Percentiles rank a stretch among this genome's conserved stretches.
phyloP scores from a whole-genome alignment of 495 filamentous ascomycete genomes.

The Trichoderma erinaceum region DNA sequence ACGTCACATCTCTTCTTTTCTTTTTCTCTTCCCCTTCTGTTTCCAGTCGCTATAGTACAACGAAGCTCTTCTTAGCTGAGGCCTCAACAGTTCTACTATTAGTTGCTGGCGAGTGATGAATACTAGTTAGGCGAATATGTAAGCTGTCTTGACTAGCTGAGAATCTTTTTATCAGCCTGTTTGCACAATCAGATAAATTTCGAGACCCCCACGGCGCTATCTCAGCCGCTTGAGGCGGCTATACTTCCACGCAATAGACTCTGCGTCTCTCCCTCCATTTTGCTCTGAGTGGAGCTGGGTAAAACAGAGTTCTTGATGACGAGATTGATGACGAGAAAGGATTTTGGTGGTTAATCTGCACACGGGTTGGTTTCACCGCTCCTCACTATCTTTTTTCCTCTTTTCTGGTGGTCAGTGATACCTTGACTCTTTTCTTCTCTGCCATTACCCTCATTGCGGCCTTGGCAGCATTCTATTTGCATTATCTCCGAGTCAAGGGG shows the following conservation, averaged over 20 bases:
- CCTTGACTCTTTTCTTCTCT: background rate
- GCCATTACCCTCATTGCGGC: background rate
- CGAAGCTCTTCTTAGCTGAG: background rate
- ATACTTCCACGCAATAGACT: background rate
- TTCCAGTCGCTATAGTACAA: background rate
- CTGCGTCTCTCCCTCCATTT: background rate
- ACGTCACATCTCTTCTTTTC: background rate
- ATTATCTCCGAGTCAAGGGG: background rate
- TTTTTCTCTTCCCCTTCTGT: background rate
- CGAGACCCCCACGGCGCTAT: background rate
- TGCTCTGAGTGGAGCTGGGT: background rate
- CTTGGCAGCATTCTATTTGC: background rate
- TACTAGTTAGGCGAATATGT: background rate
- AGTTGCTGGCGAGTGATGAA: background rate
- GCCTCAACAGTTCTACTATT: background rate
- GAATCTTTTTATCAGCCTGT: background rate
- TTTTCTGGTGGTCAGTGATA: background rate
- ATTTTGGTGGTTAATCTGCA: background rate
- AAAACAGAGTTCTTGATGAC: background rate
- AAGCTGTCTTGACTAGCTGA: background rate
- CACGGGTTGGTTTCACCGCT: background rate
- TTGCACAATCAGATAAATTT: background rate
- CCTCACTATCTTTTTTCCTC: background rate
- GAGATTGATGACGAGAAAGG: background rate
- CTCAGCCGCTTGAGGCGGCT: background rate